A percentile compares a stretch with the other conserved stretches of the same genome.
These are phyloP conservation scores for Friedmanniomyces simplex DNA, from an alignment of 495 filamentous ascomycete genomes.

Conservation along the genomic window DNA sequence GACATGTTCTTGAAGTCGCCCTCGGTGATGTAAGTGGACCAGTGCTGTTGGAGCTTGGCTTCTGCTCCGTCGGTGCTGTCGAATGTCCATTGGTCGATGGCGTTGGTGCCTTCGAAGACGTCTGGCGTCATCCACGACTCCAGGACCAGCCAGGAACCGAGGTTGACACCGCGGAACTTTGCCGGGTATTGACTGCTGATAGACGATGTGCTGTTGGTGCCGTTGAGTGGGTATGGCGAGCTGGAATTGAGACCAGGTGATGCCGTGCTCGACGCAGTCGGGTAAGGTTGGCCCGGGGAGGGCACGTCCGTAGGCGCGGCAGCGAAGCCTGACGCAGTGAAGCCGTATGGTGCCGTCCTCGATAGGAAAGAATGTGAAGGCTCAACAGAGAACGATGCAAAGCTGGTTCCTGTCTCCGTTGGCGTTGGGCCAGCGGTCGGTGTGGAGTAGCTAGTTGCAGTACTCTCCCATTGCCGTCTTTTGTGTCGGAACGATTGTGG, in stretches of 20 bases:
- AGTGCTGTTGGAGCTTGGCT: slow-evolving; percentile 25
- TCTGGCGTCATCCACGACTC: slow-evolving; percentile 33
- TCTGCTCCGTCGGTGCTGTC: slow-evolving; percentile 22
- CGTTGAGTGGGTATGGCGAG: background rate
- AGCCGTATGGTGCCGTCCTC: background rate
- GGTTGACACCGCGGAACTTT: slow-evolving; percentile 21
- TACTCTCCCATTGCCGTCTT: background rate
- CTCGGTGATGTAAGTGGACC: slow-evolving; percentile 33
- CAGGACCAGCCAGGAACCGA: slow-evolving; percentile 34
- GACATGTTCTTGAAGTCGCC: slow-evolving; percentile 28
- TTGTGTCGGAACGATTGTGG: background rate
- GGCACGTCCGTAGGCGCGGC: background rate
- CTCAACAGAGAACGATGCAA: background rate
- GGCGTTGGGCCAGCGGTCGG: background rate
- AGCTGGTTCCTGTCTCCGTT: background rate
- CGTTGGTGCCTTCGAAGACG: slow-evolving; percentile 24
- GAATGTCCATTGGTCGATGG: slow-evolving; percentile 31
- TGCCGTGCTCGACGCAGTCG: background rate
- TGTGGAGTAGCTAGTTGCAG: background rate
- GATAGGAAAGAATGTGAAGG: background rate
- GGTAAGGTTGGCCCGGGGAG: background rate
- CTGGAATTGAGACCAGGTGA: background rate
- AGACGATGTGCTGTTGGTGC: background rate
- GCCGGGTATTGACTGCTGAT: background rate
- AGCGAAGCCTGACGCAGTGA: background rate